Base-by-base conservation (phyloP, 2,329 filamentous ascomycete genomes). In the Fusarium falciforme region DNA sequence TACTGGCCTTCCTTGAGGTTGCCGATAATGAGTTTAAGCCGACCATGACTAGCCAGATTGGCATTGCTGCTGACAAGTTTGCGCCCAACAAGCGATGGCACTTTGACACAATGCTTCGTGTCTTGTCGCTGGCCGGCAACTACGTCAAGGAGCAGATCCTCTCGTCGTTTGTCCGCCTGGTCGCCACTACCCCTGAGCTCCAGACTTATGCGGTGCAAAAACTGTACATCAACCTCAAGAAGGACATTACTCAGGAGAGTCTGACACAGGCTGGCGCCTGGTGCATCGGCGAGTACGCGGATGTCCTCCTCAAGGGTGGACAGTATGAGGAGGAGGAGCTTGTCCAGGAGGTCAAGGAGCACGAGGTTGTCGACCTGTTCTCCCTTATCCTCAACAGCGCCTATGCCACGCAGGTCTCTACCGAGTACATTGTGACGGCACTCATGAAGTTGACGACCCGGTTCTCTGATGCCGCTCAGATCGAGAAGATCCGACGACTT, bases 11-110 rank as follows among this genome's bases (percentile, higher is more conserved):
- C 88, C 84, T 99, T 67, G 96, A 99, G 82, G 95, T 98, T 61
- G 96, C 97, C 64, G 96, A 99, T 79, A 98, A 97, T 75, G 96
- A 99, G 83, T 99, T 99, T 86, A 99, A 99, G 85, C 94, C 96
- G 8, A 94, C 94, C 62, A 98, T 99, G 95, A 99, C 96, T 2
- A 96, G 93, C 62, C 96, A 99, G 80, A 99, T 99, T 81, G 96
- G 96, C 27, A 94, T 99, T 78, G 96, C 97, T 12, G 96, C 97
- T 8, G 96, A 99, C 83, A 92, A 96, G 75, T 99, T 94, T 83
- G 94, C 96, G 2, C 97, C 96, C 1, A 98, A 96, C 85, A 98
- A 98, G 85, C 89, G 96, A 81, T 99, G 96, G 96, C 96, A 99
- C 81, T 93, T 98, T 76, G 96, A 99, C 80, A 99, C 97, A 3